These are phyloP conservation scores for Xanthoparmelia taractica DNA, from an alignment of 495 filamentous ascomycete species.

Conservation along the genomic window DNA sequence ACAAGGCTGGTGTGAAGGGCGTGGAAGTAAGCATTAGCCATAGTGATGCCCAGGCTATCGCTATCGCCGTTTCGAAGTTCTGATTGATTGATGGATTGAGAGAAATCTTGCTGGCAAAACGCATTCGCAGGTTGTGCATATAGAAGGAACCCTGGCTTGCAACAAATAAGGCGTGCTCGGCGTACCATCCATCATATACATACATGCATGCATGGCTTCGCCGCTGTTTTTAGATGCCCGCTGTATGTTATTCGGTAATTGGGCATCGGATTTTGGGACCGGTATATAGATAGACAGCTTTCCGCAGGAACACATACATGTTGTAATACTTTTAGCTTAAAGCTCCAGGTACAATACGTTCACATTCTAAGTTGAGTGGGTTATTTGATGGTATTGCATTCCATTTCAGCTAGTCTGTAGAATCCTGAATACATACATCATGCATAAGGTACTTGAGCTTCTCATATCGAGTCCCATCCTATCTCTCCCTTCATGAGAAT, in stretches of 20 bases:
- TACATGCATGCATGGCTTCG: neutral
- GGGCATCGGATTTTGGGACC: neutral
- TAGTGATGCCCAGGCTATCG: slow-evolving; percentile 83
- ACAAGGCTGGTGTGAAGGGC: slow-evolving; percentile 73
- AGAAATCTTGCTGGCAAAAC: neutral
- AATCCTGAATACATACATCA: neutral
- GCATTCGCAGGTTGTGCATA: neutral
- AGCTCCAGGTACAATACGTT: no score
- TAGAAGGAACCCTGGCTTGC: neutral
- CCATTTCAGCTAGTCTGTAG: neutral
- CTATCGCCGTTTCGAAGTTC: slow-evolving; percentile 78
- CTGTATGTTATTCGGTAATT: no score
- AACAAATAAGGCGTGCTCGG: neutral
- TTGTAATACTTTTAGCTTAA: neutral
- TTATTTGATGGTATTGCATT: no score
- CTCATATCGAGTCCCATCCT: neutral
- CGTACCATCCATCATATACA: no score
- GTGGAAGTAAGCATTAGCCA: slow-evolving; percentile 93
- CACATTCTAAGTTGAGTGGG: no score
- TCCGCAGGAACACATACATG: no score
- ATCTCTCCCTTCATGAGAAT: neutral
- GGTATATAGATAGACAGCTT: neutral
- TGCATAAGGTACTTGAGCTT: neutral
- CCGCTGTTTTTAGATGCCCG: neutral
- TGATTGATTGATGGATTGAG: no score